Evolutionary conservation across 2,329 filamentous ascomycete species (phyloP).

Genomic region (Drechmeria coniospora): DNA sequence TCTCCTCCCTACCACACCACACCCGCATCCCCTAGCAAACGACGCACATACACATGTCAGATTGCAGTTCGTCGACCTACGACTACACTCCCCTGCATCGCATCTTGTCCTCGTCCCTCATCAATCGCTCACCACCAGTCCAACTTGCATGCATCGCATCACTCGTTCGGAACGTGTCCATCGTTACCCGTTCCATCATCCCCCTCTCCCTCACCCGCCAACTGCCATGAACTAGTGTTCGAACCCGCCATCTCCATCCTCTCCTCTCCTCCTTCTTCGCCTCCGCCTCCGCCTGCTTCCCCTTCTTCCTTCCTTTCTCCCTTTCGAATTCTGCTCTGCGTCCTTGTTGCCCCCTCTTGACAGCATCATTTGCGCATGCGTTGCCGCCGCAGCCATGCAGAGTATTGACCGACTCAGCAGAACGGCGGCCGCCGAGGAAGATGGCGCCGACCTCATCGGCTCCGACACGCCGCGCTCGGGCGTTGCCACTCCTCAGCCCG

Average conservation of each 20-base stretch:
- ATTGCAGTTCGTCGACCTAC: background rate
- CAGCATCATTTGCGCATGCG: constrained; percentile 1
- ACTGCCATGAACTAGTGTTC: constrained; percentile 25
- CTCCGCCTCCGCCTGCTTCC: constrained; percentile 10
- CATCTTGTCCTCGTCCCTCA: background rate
- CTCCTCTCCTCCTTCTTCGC: background rate
- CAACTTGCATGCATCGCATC: no score
- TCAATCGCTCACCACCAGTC: constrained; percentile 3
- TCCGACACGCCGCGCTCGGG: constrained; percentile 80
- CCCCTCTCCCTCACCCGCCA: constrained; percentile 18
- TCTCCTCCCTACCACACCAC: background rate
- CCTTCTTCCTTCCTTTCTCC: constrained; percentile 6
- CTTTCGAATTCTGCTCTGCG: no score
- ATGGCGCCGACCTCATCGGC: constrained; percentile 61
- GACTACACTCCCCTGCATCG: constrained; percentile 1
- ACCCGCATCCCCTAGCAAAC: constrained; percentile 4
- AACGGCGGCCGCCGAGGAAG: constrained; percentile 48
- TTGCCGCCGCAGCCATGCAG: constrained; percentile 21
- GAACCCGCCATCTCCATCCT: constrained; percentile 10
- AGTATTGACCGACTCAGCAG: constrained; percentile 39
- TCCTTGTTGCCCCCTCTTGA: no score
- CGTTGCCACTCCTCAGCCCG: constrained; percentile 83
- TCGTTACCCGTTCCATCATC: no score
- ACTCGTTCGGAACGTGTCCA: no score
- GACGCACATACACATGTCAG: no score